phyloP scores from a whole-genome alignment of 352 stramenopile species.

The Phytophthora nicotianae region DNA sequence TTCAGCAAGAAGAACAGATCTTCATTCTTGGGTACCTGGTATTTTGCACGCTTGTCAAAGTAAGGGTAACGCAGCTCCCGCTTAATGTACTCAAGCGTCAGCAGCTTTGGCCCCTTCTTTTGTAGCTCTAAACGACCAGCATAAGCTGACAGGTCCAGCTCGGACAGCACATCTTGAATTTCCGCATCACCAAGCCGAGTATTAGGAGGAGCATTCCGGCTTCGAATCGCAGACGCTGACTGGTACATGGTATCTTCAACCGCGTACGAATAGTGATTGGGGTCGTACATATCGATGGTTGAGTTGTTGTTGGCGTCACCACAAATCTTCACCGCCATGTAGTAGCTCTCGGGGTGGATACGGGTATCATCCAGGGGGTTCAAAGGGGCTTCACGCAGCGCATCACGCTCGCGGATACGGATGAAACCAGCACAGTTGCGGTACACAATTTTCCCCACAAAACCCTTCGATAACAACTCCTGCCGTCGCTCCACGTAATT shows the following conservation, averaged over 20 bases:
- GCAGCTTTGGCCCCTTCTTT: slow-evolving; percentile 88
- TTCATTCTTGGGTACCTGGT: slow-evolving; percentile 82
- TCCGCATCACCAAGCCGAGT: slow-evolving; percentile 72
- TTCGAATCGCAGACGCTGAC: slow-evolving; percentile 84
- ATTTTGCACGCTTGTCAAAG: slow-evolving; percentile 88
- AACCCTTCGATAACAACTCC: slow-evolving; percentile 83
- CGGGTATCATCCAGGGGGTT: slow-evolving; percentile 89
- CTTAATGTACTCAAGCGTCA: slow-evolving; percentile 91
- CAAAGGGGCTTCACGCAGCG: slow-evolving; percentile 80
- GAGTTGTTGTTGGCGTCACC: slow-evolving; percentile 92
- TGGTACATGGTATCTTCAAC: slow-evolving; percentile 93
- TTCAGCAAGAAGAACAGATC: slow-evolving; percentile 90
- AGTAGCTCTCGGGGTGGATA: slow-evolving; percentile 91
- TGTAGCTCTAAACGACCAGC: slow-evolving; percentile 86
- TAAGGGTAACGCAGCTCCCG: slow-evolving; percentile 89
- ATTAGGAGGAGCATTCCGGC: slow-evolving; percentile 56
- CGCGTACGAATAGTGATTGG: slow-evolving; percentile 90
- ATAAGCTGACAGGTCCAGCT: slow-evolving; percentile 88
- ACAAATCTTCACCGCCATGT: slow-evolving; percentile 92
- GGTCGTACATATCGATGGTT: slow-evolving; percentile 92
- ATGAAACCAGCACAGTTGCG: slow-evolving; percentile 88
- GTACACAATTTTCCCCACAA: slow-evolving; percentile 88
- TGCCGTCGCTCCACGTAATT: slow-evolving; percentile 88
- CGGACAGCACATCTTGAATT: slow-evolving; percentile 87
- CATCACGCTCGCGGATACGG: slow-evolving; percentile 87